Percentiles rank a stretch among this genome's conserved stretches.
phyloP scores from a whole-genome alignment of 78 protist genomes.

The Fonticula alba region DNA sequence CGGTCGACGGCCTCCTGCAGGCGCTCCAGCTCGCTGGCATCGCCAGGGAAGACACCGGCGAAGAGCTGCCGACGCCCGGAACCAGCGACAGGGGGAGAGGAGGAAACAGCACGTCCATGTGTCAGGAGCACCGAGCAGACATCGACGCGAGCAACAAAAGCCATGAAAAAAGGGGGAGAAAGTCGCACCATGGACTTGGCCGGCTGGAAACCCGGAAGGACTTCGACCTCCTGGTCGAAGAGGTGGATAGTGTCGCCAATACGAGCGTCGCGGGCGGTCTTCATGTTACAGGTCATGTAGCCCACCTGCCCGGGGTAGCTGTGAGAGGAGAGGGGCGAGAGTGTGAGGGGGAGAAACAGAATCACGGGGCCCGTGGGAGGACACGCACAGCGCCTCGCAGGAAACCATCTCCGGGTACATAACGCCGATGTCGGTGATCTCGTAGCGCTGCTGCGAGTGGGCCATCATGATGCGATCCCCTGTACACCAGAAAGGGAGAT shows the following conservation, averaged over 20 bases:
- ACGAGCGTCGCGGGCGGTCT: slow-evolving; percentile 34
- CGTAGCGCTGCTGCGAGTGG: slow-evolving; percentile 15
- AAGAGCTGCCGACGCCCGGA: too few species aligned
- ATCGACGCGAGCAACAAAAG: neutral
- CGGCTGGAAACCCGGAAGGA: slow-evolving; percentile 52
- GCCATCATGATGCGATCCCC: slow-evolving; percentile 15
- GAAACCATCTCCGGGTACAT: slow-evolving; percentile 51
- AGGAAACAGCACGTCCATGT: too few species aligned
- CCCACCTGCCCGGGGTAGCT: slow-evolving; percentile 69
- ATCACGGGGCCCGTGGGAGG: neutral
- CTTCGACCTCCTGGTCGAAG: slow-evolving; percentile 12
- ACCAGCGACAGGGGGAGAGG: too few species aligned
- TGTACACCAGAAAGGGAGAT: neutral
- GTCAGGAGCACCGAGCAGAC: neutral
- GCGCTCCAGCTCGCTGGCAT: slow-evolving; percentile 6
- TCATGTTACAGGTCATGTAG: slow-evolving; percentile 43
- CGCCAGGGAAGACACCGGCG: slow-evolving; percentile 50
- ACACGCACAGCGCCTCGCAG: slow-evolving; percentile 19
- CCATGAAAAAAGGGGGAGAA: neutral
- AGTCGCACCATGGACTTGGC: slow-evolving; percentile 41
- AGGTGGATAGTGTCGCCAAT: slow-evolving; percentile 72
- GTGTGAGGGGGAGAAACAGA: neutral
- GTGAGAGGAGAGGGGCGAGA: neutral
- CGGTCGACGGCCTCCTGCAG: slow-evolving; percentile 32
- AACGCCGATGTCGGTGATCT: slow-evolving; percentile 51